These are phyloP conservation scores for Fraxinus nigra DNA, from an alignment of 305 asterid species.

Conservation along the genomic window DNA sequence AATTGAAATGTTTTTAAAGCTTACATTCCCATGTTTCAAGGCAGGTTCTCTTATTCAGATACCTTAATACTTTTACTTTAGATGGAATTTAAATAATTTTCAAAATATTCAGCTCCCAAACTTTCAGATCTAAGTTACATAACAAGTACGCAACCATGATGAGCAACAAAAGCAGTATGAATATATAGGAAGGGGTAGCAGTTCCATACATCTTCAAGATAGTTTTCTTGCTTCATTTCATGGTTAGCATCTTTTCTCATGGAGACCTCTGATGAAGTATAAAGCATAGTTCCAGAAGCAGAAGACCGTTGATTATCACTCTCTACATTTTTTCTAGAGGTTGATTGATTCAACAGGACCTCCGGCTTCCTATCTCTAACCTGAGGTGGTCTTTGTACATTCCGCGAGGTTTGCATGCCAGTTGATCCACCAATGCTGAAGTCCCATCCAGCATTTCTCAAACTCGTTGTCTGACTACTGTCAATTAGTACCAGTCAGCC, in stretches of 20 bases:
- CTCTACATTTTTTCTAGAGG: constrained; percentile 51
- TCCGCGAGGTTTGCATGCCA: constrained; percentile 73
- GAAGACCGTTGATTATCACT: constrained; percentile 53
- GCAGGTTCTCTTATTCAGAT: neutral
- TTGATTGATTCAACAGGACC: constrained; percentile 48
- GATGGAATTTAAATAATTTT: neutral
- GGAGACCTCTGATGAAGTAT: constrained; percentile 44
- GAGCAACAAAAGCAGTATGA: constrained; percentile 9
- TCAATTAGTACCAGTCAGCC: constrained; percentile 29
- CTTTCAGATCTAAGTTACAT: constrained; percentile 8
- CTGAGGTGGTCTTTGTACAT: constrained; percentile 82
- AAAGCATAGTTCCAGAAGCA: constrained; percentile 55
- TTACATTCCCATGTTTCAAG: neutral
- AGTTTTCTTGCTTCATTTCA: constrained; percentile 44
- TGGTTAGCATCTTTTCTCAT: constrained; percentile 43
- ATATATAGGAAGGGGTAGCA: constrained; percentile 25
- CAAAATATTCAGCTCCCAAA: constrained; percentile 16
- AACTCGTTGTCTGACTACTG: constrained; percentile 66
- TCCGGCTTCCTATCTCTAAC: constrained; percentile 74
- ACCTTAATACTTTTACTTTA: neutral
- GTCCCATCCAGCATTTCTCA: constrained; percentile 85
- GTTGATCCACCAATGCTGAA: constrained; percentile 78
- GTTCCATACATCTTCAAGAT: constrained; percentile 58
- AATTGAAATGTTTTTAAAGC: neutral
- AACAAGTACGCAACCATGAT: constrained; percentile 13